A percentile compares a stretch with the other conserved stretches of the same genome.
These are phyloP conservation scores for Talinum fruticosum DNA, from an alignment of 148 eudicot species.

Conservation along the genomic window DNA sequence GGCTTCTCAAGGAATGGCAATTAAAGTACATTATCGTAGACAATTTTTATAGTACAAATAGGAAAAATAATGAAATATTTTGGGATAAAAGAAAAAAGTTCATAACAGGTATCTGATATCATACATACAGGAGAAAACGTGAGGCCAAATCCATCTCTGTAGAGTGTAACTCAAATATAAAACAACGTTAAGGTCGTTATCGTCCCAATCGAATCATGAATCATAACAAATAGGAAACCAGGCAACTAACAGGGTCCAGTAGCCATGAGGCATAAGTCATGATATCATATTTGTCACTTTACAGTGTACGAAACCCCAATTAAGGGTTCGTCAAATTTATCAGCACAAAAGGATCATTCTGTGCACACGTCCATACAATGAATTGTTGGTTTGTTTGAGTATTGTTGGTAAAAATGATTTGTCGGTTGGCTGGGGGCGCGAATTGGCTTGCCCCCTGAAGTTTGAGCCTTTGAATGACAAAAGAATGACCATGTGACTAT, in stretches of 20 bases:
- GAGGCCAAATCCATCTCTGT: neutral
- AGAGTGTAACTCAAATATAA: neutral
- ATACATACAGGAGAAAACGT: neutral
- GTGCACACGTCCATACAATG: neutral
- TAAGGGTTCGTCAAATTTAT: neutral
- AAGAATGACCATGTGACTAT: constrained; percentile 14
- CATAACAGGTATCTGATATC: neutral
- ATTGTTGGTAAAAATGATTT: neutral
- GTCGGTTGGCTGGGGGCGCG: neutral
- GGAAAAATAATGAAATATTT: no score
- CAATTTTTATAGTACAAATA: neutral
- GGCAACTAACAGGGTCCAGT: neutral
- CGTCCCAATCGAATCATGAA: neutral
- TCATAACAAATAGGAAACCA: neutral
- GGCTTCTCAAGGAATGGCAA: neutral
- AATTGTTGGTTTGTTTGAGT: neutral
- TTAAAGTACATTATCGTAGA: neutral
- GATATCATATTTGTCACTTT: neutral
- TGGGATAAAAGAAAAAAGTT: neutral
- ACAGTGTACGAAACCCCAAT: constrained; percentile 9
- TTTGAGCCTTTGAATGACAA: neutral
- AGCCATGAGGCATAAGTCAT: neutral
- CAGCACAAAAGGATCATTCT: neutral
- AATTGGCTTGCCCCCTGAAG: neutral
- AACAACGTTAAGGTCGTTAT: neutral